phyloP scores from a whole-genome alignment of 78 protist genomes.

The Dictyostelium purpureum region DNA sequence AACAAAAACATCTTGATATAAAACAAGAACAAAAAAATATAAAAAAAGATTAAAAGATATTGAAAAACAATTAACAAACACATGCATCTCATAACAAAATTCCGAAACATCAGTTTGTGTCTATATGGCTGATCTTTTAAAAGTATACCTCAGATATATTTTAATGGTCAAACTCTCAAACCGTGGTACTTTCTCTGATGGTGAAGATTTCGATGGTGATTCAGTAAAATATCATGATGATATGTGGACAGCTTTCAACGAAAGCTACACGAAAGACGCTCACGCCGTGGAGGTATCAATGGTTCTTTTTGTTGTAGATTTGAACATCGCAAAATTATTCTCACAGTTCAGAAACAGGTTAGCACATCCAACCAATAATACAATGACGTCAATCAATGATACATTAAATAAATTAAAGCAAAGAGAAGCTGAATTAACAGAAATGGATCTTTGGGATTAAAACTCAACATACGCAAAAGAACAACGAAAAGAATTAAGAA shows the following conservation, averaged over 20 bases:
- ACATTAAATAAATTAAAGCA: background rate
- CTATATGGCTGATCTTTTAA: background rate
- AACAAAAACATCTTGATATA: too few species aligned
- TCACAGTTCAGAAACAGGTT: background rate
- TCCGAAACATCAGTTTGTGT: background rate
- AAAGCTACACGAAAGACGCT: background rate
- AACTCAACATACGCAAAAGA: background rate
- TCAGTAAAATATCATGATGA: background rate
- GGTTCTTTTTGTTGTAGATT: background rate
- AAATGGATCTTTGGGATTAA: background rate
- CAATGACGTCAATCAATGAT: background rate
- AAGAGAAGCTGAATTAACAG: background rate
- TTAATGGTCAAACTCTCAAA: background rate
- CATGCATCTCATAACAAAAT: background rate
- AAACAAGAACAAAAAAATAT: too few species aligned
- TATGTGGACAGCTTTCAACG: background rate
- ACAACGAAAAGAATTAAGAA: background rate
- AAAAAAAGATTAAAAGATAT: too few species aligned
- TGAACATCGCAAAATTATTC: too few species aligned
- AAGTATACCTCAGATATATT: background rate
- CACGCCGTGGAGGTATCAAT: background rate
- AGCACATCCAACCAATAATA: background rate
- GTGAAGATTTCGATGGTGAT: too few species aligned
- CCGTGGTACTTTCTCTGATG: too few species aligned
- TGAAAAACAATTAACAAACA: background rate